phyloP scores from a whole-genome alignment of 495 filamentous ascomycete genomes.

The Aspergillus campestris region DNA sequence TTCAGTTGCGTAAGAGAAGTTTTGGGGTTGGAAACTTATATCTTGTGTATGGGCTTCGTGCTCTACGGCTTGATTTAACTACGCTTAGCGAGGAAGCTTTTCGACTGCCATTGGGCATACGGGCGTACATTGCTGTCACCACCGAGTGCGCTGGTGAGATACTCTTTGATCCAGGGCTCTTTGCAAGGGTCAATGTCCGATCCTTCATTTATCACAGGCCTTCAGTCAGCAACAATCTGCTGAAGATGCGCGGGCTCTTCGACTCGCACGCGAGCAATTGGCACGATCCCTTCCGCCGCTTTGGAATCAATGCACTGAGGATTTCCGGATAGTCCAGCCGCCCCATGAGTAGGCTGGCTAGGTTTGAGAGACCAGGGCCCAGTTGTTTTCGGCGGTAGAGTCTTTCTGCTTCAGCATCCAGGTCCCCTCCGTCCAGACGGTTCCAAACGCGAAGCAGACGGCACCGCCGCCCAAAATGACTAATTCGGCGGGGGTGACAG shows the following conservation, averaged over 20 bases:
- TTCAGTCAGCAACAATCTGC: constrained; percentile 45
- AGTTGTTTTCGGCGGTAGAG: constrained; percentile 13
- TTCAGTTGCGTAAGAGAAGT: constrained; percentile 68
- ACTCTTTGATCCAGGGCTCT: constrained; percentile 57
- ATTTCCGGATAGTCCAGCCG: background rate
- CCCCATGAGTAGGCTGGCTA: constrained; percentile 5
- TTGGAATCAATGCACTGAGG: constrained; percentile 1
- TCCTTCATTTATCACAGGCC: constrained; percentile 57
- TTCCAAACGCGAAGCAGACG: constrained; percentile 84
- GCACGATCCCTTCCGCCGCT: constrained; percentile 2
- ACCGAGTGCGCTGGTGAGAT: constrained; percentile 59
- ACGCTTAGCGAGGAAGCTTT: background rate
- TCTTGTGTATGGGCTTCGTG: constrained; percentile 54
- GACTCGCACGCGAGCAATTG: constrained; percentile 44
- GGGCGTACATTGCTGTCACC: constrained; percentile 50
- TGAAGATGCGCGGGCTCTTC: constrained; percentile 48
- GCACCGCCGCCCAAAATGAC: constrained; percentile 71
- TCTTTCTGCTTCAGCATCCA: constrained; percentile 31
- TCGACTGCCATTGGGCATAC: background rate
- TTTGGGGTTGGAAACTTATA: constrained; percentile 78
- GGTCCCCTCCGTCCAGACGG: constrained; percentile 59
- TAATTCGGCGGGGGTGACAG: constrained; percentile 36
- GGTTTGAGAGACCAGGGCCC: constrained; percentile 11
- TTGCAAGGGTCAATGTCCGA: constrained; percentile 60
- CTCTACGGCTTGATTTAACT: constrained; percentile 52